A percentile compares a stretch with the other conserved stretches of the same genome.
These are phyloP conservation scores for Sclerotinia spermophila DNA, from an alignment of 2,329 filamentous ascomycete species.

Conservation along the genomic window DNA sequence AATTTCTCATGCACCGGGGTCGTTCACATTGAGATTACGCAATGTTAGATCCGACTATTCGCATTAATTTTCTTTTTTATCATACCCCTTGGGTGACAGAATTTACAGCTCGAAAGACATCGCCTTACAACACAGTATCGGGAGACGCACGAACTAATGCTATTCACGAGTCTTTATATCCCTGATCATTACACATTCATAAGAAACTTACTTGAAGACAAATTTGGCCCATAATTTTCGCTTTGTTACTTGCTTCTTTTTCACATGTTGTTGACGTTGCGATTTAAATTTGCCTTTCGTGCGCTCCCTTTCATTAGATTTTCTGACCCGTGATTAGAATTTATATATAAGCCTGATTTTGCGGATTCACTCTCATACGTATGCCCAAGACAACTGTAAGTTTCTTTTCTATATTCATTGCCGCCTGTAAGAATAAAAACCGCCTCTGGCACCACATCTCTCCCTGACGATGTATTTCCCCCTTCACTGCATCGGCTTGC, in stretches of 20 bases:
- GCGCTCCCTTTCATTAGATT: neutral
- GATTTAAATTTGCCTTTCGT: neutral
- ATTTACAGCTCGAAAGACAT: no score
- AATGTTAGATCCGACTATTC: no score
- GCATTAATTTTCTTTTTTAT: no score
- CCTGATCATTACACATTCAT: no score
- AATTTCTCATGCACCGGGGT: no score
- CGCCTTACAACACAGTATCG: no score
- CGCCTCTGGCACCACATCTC: neutral
- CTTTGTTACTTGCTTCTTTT: neutral
- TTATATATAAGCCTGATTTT: neutral
- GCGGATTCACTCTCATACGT: neutral
- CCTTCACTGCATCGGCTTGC: neutral
- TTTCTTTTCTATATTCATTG: neutral
- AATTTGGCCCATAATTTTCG: neutral
- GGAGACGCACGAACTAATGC: no score
- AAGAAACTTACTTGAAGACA: neutral
- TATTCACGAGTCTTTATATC: no score
- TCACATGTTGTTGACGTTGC: neutral
- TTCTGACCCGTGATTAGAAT: neutral
- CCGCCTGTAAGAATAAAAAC: neutral
- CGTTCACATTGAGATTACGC: no score
- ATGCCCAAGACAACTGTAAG: no score
- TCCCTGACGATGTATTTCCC: neutral
- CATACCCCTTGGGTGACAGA: no score